Percentiles rank a stretch among this genome's conserved stretches.
Evolutionary conservation across 1,139 yeast genomes (phyloP).

Genomic region (Kurtzmaniella quercitrusa): DNA sequence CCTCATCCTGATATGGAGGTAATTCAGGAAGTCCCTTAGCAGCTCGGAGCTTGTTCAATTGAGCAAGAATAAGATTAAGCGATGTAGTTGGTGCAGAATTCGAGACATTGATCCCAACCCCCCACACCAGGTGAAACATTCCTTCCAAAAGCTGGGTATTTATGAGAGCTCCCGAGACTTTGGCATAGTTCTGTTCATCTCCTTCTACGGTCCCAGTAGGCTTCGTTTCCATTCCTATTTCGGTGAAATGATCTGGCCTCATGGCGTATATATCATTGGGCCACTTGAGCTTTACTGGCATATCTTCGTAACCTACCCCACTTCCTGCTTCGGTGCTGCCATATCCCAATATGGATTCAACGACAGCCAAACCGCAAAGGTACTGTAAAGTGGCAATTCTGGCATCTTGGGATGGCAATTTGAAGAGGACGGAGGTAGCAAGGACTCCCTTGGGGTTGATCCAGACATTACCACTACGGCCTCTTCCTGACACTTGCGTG

Average conservation of each 20-base stretch:
- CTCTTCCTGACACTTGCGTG: conserved; percentile 85
- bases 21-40: conserved; percentile 37
- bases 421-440: conserved; percentile 71
- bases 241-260: conserved; percentile 53
- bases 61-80: conserved; percentile 61
- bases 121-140: conserved; percentile 64
- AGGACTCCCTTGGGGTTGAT: conserved; percentile 89
- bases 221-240: conserved; percentile 14
- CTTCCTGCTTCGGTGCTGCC: conserved; percentile 39
- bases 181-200: conserved; percentile 52
- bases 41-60: conserved; percentile 50
- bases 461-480: conserved; percentile 95
- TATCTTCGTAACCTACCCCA: conserved; percentile 57
- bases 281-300: conserved; percentile 90
- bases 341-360: conserved; percentile 69
- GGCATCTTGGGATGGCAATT: conserved; percentile 46
- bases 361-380: conserved; percentile 74
- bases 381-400: conserved; percentile 81
- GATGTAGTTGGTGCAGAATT: conserved; percentile 94
- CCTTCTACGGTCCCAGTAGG: conserved; percentile 29
- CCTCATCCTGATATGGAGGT: conserved; percentile 55
- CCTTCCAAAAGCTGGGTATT: conserved; percentile 66
- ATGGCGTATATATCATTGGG: conserved; percentile 88
- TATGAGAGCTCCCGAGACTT: conserved; percentile 81
- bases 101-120: conserved; percentile 81